Evolutionary conservation across 73 alveolate species (phyloP), one percentile per base, ranked within the genome.

Genomic region (Chromera velia): DNA sequence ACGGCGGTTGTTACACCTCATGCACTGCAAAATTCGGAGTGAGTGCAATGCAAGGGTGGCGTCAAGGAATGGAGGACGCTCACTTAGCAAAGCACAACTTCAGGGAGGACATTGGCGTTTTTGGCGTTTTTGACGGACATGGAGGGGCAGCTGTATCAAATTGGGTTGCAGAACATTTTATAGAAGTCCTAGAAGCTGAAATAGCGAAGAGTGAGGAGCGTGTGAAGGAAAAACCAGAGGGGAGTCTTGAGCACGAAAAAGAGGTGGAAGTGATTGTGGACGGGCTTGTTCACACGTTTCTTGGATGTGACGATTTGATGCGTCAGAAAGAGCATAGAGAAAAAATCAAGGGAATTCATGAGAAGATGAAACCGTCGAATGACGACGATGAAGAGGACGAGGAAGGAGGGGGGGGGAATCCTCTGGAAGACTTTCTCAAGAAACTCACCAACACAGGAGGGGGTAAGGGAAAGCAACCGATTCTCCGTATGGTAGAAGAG

Each of bases 91-190:
- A 83, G 45, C 72, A 68, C 24, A 72, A 75, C 73, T 32, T 83
- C 28, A 89, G 85, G 63, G 83, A 69, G 22, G 87, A 80, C 32
- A 64, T 76, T 19, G 45, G 62, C 27, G 33, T 89, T 19, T 89
- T 85, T 78, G 95, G 92, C 49, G 95, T 89, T 24, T 89, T 81
- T 70, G 95, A 89, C 62, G 95, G 95, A 33, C 95, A 89, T 46
- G 95, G 95, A 0, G 91, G 90, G 22, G 22, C 4, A 7, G 55
- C 55, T 13, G 55, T 40, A 13, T 40, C 55, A 13, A 40, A 40
- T 40, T 40, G 55, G 55, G 55, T 40, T 40, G 55, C 55, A 13
- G 13, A 40, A 13, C 55, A 40, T 40, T 13, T 40, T 4, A 7
- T 4, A 7, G 55, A 40, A 4, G 55, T 40, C 22, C 13, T 40